Evolutionary conservation across 1,284 basidiomycete genomes (phyloP).

Genomic region (Thelephora terrestris): DNA sequence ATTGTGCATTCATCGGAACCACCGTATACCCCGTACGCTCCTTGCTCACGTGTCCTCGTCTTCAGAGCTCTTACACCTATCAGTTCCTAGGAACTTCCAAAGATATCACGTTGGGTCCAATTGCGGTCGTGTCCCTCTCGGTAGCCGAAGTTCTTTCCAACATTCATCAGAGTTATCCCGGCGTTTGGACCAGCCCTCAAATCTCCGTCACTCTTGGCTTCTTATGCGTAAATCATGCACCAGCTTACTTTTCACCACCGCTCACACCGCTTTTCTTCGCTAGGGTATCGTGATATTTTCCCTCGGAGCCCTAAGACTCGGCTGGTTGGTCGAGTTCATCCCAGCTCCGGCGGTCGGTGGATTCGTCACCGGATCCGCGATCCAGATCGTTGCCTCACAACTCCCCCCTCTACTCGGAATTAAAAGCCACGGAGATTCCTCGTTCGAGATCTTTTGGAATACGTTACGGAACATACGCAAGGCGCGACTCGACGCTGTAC

Average conservation of each 20-base stretch:
- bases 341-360: slow-evolving; percentile 84
- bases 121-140: slow-evolving; percentile 93
- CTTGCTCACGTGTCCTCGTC: slow-evolving; percentile 6
- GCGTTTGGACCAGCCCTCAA: slow-evolving; percentile 48
- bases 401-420: slow-evolving; percentile 80
- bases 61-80: slow-evolving; percentile 8
- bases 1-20: slow-evolving; percentile 92
- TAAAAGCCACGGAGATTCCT: slow-evolving; percentile 68
- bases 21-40: slow-evolving; percentile 62
- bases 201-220: slow-evolving; percentile 85
- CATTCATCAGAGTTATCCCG: slow-evolving; percentile 42
- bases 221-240: slow-evolving; percentile 34
- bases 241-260: too few species aligned
- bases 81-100: slow-evolving; percentile 91
- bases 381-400: slow-evolving; percentile 79
- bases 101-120: slow-evolving; percentile 90
- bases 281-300: slow-evolving; percentile 84
- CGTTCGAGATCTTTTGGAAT: slow-evolving; percentile 85
- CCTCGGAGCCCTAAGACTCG: slow-evolving; percentile 80
- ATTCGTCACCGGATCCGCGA: slow-evolving; percentile 87
- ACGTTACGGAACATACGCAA: slow-evolving; percentile 71
- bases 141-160: slow-evolving; percentile 69
- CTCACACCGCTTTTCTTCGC: too few species aligned
- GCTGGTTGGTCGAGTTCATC: slow-evolving; percentile 95
- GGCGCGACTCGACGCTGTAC: slow-evolving; percentile 77